Conservation (phyloP, 2,329 filamentous ascomycete species). For the Clarireedia hainanense region DNA sequence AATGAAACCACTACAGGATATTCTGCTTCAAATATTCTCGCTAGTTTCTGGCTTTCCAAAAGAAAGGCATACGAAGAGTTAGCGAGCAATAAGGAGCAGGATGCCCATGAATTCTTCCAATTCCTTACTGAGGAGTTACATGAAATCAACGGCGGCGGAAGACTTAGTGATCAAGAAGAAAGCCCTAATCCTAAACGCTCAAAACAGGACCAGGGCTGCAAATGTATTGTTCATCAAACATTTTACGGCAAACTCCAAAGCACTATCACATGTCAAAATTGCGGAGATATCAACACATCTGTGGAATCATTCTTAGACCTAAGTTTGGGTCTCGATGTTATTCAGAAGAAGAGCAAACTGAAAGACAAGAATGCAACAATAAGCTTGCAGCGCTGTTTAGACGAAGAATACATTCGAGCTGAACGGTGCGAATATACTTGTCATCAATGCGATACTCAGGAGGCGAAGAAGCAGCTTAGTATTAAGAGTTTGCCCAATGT, state of each 20-base stretch:
- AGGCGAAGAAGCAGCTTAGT: slow-evolving; percentile 75
- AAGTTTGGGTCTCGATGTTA: slow-evolving; percentile 73
- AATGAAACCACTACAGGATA: slow-evolving; percentile 80
- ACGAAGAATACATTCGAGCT: slow-evolving; percentile 75
- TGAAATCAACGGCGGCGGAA: slow-evolving; percentile 58
- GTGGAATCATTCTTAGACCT: slow-evolving; percentile 88
- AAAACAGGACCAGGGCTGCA: slow-evolving; percentile 44
- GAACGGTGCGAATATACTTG: slow-evolving; percentile 90
- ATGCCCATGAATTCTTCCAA: slow-evolving; percentile 95
- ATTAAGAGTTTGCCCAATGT: slow-evolving; percentile 84
- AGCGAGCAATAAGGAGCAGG: slow-evolving; percentile 89
- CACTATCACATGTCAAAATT: slow-evolving; percentile 85
- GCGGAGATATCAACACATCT: slow-evolving; percentile 71
- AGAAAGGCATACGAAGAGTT: slow-evolving; percentile 64
- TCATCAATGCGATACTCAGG: slow-evolving; percentile 68
- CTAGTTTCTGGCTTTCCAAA: slow-evolving; percentile 83
- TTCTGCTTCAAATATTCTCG: slow-evolving; percentile 80
- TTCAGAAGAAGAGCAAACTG: slow-evolving; percentile 56
- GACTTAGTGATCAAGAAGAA: slow-evolving; percentile 29
- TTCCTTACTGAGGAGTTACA: slow-evolving; percentile 91
- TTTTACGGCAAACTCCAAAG: slow-evolving; percentile 90
- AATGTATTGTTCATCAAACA: slow-evolving; percentile 87
- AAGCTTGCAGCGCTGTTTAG: slow-evolving; percentile 66
- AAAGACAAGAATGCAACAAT: slow-evolving; percentile 36
- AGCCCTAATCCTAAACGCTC: slow-evolving; percentile 17